Conservation (phyloP, 2,329 filamentous ascomycete genomes). For the Cladobotryum protrusum region DNA sequence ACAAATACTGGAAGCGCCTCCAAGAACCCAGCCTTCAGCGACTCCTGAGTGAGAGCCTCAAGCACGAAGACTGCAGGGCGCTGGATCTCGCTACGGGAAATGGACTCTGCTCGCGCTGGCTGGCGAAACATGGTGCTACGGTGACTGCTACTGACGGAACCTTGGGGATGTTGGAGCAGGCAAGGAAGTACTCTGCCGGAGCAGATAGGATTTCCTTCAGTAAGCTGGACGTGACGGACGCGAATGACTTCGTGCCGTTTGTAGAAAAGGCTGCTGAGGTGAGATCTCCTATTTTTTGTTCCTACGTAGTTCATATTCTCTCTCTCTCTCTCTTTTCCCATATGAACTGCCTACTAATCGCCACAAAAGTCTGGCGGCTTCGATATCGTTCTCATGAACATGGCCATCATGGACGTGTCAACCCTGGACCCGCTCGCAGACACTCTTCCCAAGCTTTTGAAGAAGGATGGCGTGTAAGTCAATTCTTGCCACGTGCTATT, state of each 20-base stretch:
- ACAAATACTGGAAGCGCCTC: slow-evolving; percentile 38
- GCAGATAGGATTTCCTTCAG: slow-evolving; percentile 23
- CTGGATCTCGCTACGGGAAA: slow-evolving; percentile 46
- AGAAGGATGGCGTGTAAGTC: slow-evolving; percentile 35
- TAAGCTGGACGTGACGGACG: slow-evolving; percentile 34
- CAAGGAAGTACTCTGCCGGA: slow-evolving; percentile 14
- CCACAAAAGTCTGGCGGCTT: slow-evolving; percentile 25
- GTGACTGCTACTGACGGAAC: slow-evolving; percentile 42
- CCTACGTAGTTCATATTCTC: background rate
- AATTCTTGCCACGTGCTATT: too few relatives aligned
- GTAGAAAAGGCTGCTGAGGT: slow-evolving; percentile 10
- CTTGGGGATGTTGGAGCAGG: slow-evolving; percentile 33
- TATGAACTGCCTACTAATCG: background rate
- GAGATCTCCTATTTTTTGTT: background rate
- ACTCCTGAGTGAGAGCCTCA: slow-evolving; percentile 23
- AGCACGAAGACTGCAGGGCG: slow-evolving; percentile 22
- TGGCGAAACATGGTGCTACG: slow-evolving; percentile 29
- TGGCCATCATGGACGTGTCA: slow-evolving; percentile 44
- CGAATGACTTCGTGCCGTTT: slow-evolving; percentile 11
- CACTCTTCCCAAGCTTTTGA: slow-evolving; percentile 35
- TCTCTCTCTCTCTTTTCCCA: background rate
- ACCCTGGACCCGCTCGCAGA: slow-evolving; percentile 36
- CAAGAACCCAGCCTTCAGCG: slow-evolving; percentile 35
- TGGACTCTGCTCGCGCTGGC: slow-evolving; percentile 40
- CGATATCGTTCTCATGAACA: slow-evolving; percentile 41